Percentiles rank a stretch among this genome's conserved stretches.
These are phyloP conservation scores for Euptelea pleiosperma DNA, from an alignment of 164 flowering plant genomes.

Conservation along the genomic window DNA sequence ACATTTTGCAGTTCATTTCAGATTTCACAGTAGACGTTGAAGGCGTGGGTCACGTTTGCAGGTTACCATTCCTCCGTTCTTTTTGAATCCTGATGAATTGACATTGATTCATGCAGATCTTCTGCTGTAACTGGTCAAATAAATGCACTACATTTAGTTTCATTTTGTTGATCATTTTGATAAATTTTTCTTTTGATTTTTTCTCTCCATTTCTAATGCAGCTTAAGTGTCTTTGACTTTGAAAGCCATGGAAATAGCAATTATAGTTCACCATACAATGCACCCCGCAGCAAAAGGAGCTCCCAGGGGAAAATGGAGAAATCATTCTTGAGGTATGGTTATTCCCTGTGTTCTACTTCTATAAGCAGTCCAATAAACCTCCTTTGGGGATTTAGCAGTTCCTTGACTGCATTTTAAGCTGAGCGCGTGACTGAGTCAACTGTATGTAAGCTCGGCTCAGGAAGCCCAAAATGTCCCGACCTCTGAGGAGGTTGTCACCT, in stretches of 20 bases:
- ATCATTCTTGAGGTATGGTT: conserved; percentile 84
- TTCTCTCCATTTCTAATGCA: conserved; percentile 30
- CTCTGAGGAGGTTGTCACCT: too few relatives aligned
- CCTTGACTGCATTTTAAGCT: too few relatives aligned
- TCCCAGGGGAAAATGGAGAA: conserved; percentile 99
- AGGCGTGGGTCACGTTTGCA: conserved; percentile 99
- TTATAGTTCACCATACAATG: conserved; percentile 73
- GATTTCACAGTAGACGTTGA: conserved; percentile 83
- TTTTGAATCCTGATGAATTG: neutral
- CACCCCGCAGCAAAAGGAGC: conserved; percentile 54
- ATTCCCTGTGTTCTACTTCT: too few relatives aligned
- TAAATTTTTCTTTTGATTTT: neutral
- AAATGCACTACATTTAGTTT: neutral
- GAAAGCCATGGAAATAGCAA: conserved; percentile 79
- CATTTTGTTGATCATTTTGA: neutral
- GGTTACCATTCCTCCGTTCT: conserved; percentile 36
- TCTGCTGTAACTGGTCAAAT: neutral
- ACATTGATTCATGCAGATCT: neutral
- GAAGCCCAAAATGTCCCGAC: too few relatives aligned
- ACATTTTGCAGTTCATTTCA: conserved; percentile 81
- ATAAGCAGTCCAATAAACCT: too few relatives aligned
- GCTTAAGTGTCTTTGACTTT: conserved; percentile 81
- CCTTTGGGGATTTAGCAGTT: too few relatives aligned
- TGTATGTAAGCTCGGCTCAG: too few relatives aligned
- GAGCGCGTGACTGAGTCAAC: too few relatives aligned